Conservation (phyloP, 129 eudicot species). For the Silybum marianum region DNA sequence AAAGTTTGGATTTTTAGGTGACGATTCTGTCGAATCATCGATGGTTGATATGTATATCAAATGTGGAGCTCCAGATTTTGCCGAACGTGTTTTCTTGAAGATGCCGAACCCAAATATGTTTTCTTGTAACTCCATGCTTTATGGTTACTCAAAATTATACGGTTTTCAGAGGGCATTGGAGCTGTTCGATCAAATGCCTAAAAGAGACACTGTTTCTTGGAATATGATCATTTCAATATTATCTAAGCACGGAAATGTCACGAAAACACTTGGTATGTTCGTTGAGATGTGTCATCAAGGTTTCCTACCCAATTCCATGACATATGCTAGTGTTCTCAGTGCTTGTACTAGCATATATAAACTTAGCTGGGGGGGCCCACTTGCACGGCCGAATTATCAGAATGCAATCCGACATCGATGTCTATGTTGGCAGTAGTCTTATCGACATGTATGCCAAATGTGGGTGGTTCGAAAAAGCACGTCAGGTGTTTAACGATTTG, state of each 20-base stretch:
- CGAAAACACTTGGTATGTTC: constrained; percentile 43
- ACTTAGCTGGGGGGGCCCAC: constrained; percentile 47
- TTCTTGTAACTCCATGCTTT: constrained; percentile 58
- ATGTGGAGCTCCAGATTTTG: constrained; percentile 44
- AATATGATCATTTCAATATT: constrained; percentile 54
- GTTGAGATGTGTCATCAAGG: constrained; percentile 50
- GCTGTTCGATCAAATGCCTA: constrained; percentile 49
- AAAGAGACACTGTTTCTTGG: constrained; percentile 54
- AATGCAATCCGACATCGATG: constrained; percentile 41
- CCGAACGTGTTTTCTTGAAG: constrained; percentile 41
- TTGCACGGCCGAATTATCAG: constrained; percentile 53
- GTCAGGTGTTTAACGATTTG: constrained; percentile 37
- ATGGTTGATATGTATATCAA: constrained; percentile 55
- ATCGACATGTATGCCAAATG: constrained; percentile 67
- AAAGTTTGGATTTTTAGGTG: constrained; percentile 41
- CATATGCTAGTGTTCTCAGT: constrained; percentile 55
- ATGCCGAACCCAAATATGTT: constrained; percentile 40
- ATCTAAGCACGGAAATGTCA: constrained; percentile 40
- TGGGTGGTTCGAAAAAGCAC: constrained; percentile 39
- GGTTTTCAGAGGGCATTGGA: constrained; percentile 42
- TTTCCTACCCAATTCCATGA: constrained; percentile 49
- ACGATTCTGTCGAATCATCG: constrained; percentile 40
- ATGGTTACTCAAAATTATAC: constrained; percentile 42
- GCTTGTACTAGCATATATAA: constrained; percentile 43
- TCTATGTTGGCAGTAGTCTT: constrained; percentile 45